phyloP scores from a whole-genome alignment of 1,284 basidiomycete genomes.

The Quambalaria eucalypti region DNA sequence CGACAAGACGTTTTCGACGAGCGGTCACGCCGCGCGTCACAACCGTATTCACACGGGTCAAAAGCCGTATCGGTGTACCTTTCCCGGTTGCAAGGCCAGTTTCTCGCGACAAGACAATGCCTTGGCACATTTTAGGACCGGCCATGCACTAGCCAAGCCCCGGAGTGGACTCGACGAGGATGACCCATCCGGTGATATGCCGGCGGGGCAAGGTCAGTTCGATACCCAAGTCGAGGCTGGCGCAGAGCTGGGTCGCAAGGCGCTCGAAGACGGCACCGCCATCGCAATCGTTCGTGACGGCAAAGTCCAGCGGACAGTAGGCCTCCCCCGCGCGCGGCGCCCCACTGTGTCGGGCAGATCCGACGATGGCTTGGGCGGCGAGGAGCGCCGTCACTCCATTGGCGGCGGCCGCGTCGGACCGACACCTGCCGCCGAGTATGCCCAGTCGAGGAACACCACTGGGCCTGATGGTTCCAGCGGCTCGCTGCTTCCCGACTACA shows the following conservation, averaged over 20 bases:
- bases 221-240: constrained; percentile 29
- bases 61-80: constrained; percentile 46
- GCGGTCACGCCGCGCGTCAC: constrained; percentile 71
- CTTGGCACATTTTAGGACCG: constrained; percentile 44
- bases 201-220: constrained; percentile 15
- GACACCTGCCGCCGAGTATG: no score
- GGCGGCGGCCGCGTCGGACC: no score
- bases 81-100: constrained; percentile 43
- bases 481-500: no score
- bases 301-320: constrained; percentile 33
- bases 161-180: constrained; percentile 3
- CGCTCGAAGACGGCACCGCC: constrained; percentile 38
- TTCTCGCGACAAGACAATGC: constrained; percentile 47
- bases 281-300: constrained; percentile 40
- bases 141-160: constrained; percentile 38
- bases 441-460: no score
- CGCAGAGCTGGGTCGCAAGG: constrained; percentile 27
- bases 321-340: constrained; percentile 23
- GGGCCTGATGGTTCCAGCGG: no score
- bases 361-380: no score
- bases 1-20: constrained; percentile 67
- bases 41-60: constrained; percentile 70
- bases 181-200: constrained; percentile 13
- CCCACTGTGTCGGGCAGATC: no score
- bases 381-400: no score